Evolutionary conservation across 2,329 filamentous ascomycete genomes (phyloP).

Genomic region (Alternaria brassicae): DNA sequence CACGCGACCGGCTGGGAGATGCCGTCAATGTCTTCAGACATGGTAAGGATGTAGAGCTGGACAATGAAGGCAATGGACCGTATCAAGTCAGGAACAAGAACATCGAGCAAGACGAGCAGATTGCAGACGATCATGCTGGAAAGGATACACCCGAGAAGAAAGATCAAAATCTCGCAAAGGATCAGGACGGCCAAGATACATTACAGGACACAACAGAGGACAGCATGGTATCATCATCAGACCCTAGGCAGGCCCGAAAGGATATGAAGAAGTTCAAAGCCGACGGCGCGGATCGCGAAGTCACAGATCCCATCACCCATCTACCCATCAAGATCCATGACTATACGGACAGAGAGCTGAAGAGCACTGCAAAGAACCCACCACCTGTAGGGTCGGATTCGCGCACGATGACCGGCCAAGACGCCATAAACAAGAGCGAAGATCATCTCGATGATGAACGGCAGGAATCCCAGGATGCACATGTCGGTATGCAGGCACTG

Average conservation of each 20-base stretch:
- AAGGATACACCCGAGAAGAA: constrained; percentile 21
- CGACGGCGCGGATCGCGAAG: constrained; percentile 62
- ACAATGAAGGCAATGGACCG: constrained; percentile 35
- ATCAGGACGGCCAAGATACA: constrained; percentile 30
- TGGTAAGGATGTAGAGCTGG: constrained; percentile 36
- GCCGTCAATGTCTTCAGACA: constrained; percentile 46
- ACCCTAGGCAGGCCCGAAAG: constrained; percentile 59
- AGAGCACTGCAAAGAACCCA: constrained; percentile 56
- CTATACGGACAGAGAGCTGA: constrained; percentile 68
- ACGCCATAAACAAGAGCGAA: constrained; percentile 54
- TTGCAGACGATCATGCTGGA: constrained; percentile 46
- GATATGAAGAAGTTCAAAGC: constrained; percentile 57
- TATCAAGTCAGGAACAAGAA: constrained; percentile 50
- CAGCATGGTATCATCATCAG: constrained; percentile 39
- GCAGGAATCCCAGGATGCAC: constrained; percentile 51
- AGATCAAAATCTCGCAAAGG: constrained; percentile 23
- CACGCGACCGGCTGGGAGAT: constrained; percentile 47
- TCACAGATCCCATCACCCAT: constrained; percentile 77
- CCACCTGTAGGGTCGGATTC: constrained; percentile 51
- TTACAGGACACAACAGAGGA: constrained; percentile 56
- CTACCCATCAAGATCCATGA: constrained; percentile 73
- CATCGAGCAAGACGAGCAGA: constrained; percentile 33
- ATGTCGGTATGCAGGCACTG: constrained; percentile 57
- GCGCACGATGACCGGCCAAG: constrained; percentile 55
- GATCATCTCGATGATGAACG: constrained; percentile 54